Evolutionary conservation across 2,329 filamentous ascomycete genomes (phyloP).

Genomic region (Pseudocercospora cruenta): DNA sequence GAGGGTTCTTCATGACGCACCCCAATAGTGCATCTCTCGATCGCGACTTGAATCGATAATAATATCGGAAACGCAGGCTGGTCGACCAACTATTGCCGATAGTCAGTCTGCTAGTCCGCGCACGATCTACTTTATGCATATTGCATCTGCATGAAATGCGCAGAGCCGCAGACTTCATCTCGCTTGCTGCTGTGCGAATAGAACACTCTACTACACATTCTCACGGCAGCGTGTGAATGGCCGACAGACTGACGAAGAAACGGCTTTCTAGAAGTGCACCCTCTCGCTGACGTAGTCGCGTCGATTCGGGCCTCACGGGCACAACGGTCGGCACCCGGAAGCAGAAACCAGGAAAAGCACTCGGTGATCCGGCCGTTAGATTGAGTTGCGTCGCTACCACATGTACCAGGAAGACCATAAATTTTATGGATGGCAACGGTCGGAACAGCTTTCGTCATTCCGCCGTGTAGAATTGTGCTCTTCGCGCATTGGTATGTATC

Average conservation of each 20-base stretch:
- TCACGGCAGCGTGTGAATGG: background rate
- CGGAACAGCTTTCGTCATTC: conserved; percentile 4
- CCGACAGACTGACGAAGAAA: background rate
- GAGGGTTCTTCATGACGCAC: conserved; percentile 8
- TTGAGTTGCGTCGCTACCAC: conserved; percentile 5
- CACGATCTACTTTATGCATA: background rate
- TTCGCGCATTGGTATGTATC: background rate
- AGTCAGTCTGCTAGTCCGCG: background rate
- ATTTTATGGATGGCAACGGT: conserved; percentile 1
- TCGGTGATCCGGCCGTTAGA: background rate
- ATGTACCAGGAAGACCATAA: background rate
- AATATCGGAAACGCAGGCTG: background rate
- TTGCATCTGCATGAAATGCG: background rate
- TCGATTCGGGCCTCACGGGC: conserved; percentile 1
- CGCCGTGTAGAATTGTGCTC: background rate
- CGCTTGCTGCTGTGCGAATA: background rate
- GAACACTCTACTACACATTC: background rate
- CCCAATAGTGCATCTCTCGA: conserved; percentile 8
- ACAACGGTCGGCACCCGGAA: background rate
- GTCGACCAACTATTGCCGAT: background rate
- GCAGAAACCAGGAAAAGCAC: background rate
- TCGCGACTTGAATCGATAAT: background rate
- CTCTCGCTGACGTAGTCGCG: background rate
- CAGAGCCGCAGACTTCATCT: background rate
- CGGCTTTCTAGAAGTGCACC: background rate